Conservation (phyloP, 2,329 filamentous ascomycete genomes). For the Beauveria scarabaeidicola region DNA sequence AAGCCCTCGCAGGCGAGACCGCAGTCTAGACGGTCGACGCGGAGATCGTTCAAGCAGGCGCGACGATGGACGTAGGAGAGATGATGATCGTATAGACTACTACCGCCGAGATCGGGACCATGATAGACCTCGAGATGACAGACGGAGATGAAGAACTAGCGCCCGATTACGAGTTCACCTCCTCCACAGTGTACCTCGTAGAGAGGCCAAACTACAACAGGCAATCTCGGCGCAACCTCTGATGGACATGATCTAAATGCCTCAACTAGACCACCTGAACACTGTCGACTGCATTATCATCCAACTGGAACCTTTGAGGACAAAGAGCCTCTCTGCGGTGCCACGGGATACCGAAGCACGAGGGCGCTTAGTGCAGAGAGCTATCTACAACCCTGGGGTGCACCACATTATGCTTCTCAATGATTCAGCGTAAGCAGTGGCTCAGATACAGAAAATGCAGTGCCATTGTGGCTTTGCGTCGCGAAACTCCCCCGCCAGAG, state of each 20-base stretch:
- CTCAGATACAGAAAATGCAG: background rate
- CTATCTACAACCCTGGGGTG: background rate
- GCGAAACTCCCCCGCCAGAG: background rate
- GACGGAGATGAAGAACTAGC: background rate
- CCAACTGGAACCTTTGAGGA: background rate
- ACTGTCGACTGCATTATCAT: background rate
- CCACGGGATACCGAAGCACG: background rate
- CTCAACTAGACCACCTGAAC: background rate
- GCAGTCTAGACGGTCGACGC: slow-evolving; percentile 25
- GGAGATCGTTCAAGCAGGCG: slow-evolving; percentile 24
- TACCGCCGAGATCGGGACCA: background rate
- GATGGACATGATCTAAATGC: background rate
- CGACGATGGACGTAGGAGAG: slow-evolving; percentile 1
- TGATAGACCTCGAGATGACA: background rate
- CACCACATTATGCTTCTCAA: background rate
- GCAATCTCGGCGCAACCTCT: background rate
- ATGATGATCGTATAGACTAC: slow-evolving; percentile 4
- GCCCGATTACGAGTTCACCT: background rate
- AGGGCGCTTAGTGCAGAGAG: background rate
- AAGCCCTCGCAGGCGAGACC: slow-evolving; percentile 27
- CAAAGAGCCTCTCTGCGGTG: background rate
- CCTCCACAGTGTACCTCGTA: background rate
- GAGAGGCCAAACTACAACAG: background rate
- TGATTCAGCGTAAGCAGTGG: background rate
- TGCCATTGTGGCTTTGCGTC: background rate